Conservation (phyloP, 2,329 filamentous ascomycete species). For the Ceratocystis cubensis region DNA sequence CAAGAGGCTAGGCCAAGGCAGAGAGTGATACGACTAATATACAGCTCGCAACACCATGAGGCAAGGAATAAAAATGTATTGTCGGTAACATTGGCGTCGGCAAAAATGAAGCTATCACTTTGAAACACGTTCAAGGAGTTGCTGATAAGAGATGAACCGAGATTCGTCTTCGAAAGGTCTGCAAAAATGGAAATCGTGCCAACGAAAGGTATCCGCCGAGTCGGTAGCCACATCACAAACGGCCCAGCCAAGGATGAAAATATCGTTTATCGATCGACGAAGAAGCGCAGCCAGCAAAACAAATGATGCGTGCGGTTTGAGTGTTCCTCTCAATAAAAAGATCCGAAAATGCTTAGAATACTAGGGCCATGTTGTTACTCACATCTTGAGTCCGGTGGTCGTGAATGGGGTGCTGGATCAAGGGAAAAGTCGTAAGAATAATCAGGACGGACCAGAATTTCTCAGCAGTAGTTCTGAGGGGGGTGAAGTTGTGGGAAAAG, state of each 20-base stretch:
- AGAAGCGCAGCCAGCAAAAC: slow-evolving; percentile 6
- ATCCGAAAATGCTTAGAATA: neutral
- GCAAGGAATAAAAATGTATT: neutral
- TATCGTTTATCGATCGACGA: slow-evolving; percentile 1
- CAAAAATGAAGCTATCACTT: neutral
- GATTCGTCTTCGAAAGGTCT: neutral
- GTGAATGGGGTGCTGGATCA: slow-evolving; percentile 28
- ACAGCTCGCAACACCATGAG: neutral
- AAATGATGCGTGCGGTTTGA: neutral
- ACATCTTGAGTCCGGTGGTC: slow-evolving; percentile 36
- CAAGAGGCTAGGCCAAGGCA: neutral
- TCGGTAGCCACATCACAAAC: slow-evolving; percentile 5
- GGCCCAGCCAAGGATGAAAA: neutral
- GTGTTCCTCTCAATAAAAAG: neutral
- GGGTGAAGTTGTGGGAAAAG: slow-evolving; percentile 21
- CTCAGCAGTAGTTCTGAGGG: slow-evolving; percentile 21
- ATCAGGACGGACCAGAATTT: slow-evolving; percentile 21
- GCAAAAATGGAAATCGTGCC: neutral
- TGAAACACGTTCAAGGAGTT: neutral
- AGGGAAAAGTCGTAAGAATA: slow-evolving; percentile 21
- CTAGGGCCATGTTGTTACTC: slow-evolving; percentile 26
- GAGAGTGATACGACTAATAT: neutral
- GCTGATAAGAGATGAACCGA: neutral
- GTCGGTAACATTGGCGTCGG: neutral
- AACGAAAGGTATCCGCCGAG: neutral